phyloP scores from a whole-genome alignment of 345 rosid species.

The Eutrema japonicum region DNA sequence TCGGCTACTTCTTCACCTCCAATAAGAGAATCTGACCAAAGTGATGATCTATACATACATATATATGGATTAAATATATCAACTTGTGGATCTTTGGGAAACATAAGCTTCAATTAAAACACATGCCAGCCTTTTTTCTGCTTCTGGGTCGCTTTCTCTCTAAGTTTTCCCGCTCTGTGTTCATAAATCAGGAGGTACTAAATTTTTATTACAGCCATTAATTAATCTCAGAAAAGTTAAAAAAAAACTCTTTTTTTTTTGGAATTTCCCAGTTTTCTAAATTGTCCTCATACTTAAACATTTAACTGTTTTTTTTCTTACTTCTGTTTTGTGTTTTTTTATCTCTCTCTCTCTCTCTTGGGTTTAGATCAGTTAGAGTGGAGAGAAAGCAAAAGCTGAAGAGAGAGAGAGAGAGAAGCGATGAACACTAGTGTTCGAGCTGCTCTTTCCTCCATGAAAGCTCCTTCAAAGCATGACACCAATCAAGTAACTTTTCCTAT shows the following conservation, averaged over 20 bases:
- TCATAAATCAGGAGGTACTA: slow-evolving; percentile 18
- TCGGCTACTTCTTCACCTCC: slow-evolving; percentile 42
- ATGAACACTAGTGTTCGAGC: slow-evolving; percentile 80
- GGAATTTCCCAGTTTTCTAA: slow-evolving; percentile 17
- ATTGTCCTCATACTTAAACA: not conserved
- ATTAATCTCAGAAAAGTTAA: slow-evolving; percentile 9
- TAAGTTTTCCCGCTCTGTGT: slow-evolving; percentile 70
- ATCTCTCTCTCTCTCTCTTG: slow-evolving; percentile 23
- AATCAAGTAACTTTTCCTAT: slow-evolving; percentile 52
- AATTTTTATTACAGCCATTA: slow-evolving; percentile 2
- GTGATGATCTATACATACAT: not conserved
- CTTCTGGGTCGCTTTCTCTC: slow-evolving; percentile 57
- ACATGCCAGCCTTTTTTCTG: slow-evolving; percentile 40
- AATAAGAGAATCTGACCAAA: slow-evolving; percentile 35
- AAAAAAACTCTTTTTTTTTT: too few relatives aligned
- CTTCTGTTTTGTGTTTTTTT: slow-evolving; percentile 42
- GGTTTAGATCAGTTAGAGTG: slow-evolving; percentile 39
- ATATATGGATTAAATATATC: slow-evolving; percentile 16
- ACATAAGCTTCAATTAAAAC: slow-evolving; percentile 28
- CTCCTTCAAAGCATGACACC: slow-evolving; percentile 59
- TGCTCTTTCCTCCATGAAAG: slow-evolving; percentile 67
- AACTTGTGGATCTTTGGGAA: slow-evolving; percentile 36
- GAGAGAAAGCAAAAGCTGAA: slow-evolving; percentile 36
- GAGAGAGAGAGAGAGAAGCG: slow-evolving; percentile 42
- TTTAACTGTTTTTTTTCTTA: slow-evolving; percentile 31